Base-by-base conservation (phyloP, 139 green algal species). In the Marvania coccoides region DNA sequence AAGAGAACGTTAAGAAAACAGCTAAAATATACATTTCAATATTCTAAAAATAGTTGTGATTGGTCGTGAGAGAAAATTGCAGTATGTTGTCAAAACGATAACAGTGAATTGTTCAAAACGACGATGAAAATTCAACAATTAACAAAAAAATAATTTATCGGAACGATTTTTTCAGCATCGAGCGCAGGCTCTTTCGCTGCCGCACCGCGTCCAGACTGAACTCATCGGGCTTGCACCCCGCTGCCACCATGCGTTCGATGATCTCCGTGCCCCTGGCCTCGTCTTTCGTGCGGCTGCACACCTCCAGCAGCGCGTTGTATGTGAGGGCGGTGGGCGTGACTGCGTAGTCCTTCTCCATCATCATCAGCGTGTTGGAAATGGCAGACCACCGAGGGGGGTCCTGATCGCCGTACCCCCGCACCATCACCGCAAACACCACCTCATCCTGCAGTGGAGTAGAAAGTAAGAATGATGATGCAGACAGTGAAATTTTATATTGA, bases 271-370 rank as follows among this genome's bases (percentile, higher is more conserved):
- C 88, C 3, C 88, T 61, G 24, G 86, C 78, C 23, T 82, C 61
- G 64, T 95, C 88, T n/a, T 87, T 85, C 5, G 76, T 87, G 47
- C 71, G 73, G 19, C 69, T 75, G 66, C 88, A 95, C 10, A 89
- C 73, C 51, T 90, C 84, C 35, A 95, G 77, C 68, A 95, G 61
- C 6, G 74, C 75, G 67, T 93, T 95, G 82, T 84, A 94, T 9
- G 76, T 82, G 2, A 71, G 82, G 87, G 78, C 59, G 65, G 29
- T 0, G 34, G 66, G 29, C 24, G 19, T 24, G 31, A 45, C 67
- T 84, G 24, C 65, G 48, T 83, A 84, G 48, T 82, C 76, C 12
- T 59, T 54, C 15, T 82, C 71, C 89, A 95, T 94, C 2, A 55
- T 67, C 1, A 70, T 78, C 15, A 95, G 61, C 26, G 74, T 69